Evolutionary conservation across 164 flowering plant species (phyloP).

Genomic region (Nymphaea thermarum): DNA sequence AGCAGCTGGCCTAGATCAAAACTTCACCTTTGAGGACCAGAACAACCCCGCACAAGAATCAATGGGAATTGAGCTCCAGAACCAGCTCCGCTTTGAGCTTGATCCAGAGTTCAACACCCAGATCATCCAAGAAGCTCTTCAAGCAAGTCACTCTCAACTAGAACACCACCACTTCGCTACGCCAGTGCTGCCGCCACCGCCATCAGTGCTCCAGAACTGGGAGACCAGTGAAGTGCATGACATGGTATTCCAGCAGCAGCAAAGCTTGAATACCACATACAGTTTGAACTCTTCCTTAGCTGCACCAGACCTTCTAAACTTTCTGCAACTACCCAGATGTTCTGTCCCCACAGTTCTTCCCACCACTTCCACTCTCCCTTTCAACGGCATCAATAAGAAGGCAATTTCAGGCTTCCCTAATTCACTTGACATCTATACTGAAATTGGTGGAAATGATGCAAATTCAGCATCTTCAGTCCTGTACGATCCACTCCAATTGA

Average conservation of each 20-base stretch:
- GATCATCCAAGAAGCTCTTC: slow-evolving; percentile 20
- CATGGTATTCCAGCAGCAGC: slow-evolving; percentile 1
- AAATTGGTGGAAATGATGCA: slow-evolving; percentile 9
- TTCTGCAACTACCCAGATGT: slow-evolving; percentile 41
- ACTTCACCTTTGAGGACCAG: slow-evolving; percentile 19
- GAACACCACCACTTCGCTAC: slow-evolving; percentile 12
- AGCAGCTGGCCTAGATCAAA: neutral
- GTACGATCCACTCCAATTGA: slow-evolving; percentile 59
- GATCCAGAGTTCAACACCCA: slow-evolving; percentile 17
- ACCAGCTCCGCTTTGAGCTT: slow-evolving; percentile 17
- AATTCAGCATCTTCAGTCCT: slow-evolving; percentile 13
- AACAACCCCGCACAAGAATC: slow-evolving; percentile 9
- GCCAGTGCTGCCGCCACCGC: slow-evolving; percentile 2
- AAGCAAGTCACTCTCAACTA: slow-evolving; percentile 10
- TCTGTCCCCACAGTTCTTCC: neutral
- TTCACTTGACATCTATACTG: slow-evolving; percentile 21
- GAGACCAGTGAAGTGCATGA: neutral
- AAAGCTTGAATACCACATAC: slow-evolving; percentile 17
- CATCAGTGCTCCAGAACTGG: neutral
- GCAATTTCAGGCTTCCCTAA: slow-evolving; percentile 6
- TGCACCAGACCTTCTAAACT: slow-evolving; percentile 47
- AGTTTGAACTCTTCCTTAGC: slow-evolving; percentile 9
- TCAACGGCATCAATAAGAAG: slow-evolving; percentile 14
- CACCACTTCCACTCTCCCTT: slow-evolving; percentile 21
- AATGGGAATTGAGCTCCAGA: slow-evolving; percentile 19